Evolutionary conservation across 805 yeast genomes (phyloP), one percentile per base, ranked within the genome.

Genomic region (Wilhelminamyces savonicus): DNA sequence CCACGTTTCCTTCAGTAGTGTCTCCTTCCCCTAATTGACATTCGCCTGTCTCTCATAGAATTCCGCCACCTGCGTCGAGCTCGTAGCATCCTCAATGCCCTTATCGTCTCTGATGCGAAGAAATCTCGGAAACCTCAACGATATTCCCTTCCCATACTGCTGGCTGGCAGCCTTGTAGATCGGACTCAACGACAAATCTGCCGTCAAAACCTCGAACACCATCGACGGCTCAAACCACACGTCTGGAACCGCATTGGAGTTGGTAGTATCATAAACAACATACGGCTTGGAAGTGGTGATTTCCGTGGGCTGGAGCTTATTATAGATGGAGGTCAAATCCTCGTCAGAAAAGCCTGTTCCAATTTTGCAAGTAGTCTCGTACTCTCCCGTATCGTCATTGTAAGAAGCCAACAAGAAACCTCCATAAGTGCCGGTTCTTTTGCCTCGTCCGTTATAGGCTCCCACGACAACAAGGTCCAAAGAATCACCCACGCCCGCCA

Each of bases 301-400:
- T 30, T 77, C 92, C 0, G 86, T 76, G 3, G 84, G 79, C 24
- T 78, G 74, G 34, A 92, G 66, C 28, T 65, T 65, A 16, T 69
- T 71, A 44, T 78, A 66, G 19, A 92, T 53, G 16, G 57, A 58
- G 21, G 74, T 75, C 34, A 92, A 66, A 47, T 78, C 71, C 40
- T 81, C 97, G 41, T 92, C 98, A 23, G 87, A 75, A 50, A 92
- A 92, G 0, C 98, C 98, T 1, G 98, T 92, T 27, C 98, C 98
- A 32, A 94, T 88, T 54, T 92, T 92, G 62, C 98, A 92, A 24
- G 94, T 81, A 0, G 97, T 83, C 55, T 92, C 97, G 52, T 74
- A 86, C 47, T 88, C 97, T 14, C 94, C 97, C 0, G 86, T 74
- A 34, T 90, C 96, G 32, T 77, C 78, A 48, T 92, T 92, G 50